Evolutionary conservation across 1,284 basidiomycete genomes (phyloP).

Genomic region (Mycena citricolor): DNA sequence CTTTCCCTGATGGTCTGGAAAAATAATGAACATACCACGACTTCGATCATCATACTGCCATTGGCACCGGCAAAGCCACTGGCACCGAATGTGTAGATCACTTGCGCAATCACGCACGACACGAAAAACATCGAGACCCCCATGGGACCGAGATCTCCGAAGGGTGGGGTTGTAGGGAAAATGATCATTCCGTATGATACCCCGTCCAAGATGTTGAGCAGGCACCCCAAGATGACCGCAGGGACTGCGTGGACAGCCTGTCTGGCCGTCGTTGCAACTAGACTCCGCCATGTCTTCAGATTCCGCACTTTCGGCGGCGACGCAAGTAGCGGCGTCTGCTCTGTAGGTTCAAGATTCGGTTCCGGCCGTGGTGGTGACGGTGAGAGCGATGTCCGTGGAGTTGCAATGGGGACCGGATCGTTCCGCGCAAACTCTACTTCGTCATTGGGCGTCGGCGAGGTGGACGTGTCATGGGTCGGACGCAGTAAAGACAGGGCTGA

Average conservation of each 20-base stretch:
- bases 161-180: slow-evolving; percentile 84
- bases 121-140: slow-evolving; percentile 97
- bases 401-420: neutral
- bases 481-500: slow-evolving; percentile 36
- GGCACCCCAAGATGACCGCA: slow-evolving; percentile 81
- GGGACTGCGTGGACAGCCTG: slow-evolving; percentile 61
- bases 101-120: slow-evolving; percentile 79
- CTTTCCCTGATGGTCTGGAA: slow-evolving; percentile 4
- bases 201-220: slow-evolving; percentile 93
- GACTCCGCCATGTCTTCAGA: slow-evolving; percentile 8
- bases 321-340: slow-evolving; percentile 17
- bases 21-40: slow-evolving; percentile 64
- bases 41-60: slow-evolving; percentile 99
- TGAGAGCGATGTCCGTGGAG: neutral
- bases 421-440: neutral
- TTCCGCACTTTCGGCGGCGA: neutral
- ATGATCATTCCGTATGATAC: slow-evolving; percentile 90
- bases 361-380: neutral
- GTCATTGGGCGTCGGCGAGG: neutral
- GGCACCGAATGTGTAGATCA: slow-evolving; percentile 85
- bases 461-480: slow-evolving; percentile 15
- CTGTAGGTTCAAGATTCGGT: slow-evolving; percentile 4
- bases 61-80: slow-evolving; percentile 89
- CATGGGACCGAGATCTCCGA: slow-evolving; percentile 80
- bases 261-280: slow-evolving; percentile 15